Evolutionary conservation across 1,284 basidiomycete species (phyloP).

Genomic region (Ustilago curta): DNA sequence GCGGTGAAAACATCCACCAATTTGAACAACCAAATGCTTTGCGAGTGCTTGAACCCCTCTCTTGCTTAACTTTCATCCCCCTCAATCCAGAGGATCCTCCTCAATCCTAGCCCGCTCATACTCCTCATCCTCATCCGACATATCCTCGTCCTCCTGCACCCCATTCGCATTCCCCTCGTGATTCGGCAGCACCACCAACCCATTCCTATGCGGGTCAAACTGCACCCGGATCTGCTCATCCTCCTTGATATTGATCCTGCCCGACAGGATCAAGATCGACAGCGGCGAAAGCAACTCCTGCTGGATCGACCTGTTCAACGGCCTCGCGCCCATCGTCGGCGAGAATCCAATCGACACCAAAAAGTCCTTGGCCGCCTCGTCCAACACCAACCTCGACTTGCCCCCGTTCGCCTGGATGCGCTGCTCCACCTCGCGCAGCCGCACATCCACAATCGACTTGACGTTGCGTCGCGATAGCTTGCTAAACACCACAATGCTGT

Average conservation of each 20-base stretch:
- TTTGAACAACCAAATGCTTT: neutral
- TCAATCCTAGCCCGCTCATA: slow-evolving; percentile 41
- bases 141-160: slow-evolving; percentile 52
- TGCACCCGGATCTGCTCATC: slow-evolving; percentile 81
- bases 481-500: slow-evolving; percentile 74
- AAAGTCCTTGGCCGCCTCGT: slow-evolving; percentile 83
- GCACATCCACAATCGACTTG: slow-evolving; percentile 72
- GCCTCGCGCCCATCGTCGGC: slow-evolving; percentile 76
- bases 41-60: neutral
- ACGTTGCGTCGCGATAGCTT: slow-evolving; percentile 72
- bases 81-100: slow-evolving; percentile 57
- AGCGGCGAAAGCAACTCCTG: slow-evolving; percentile 92
- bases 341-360: slow-evolving; percentile 74
- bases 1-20: too few species aligned
- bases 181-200: slow-evolving; percentile 84
- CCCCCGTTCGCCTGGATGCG: slow-evolving; percentile 79
- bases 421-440: slow-evolving; percentile 76
- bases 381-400: slow-evolving; percentile 83
- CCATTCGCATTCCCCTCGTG: slow-evolving; percentile 72
- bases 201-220: slow-evolving; percentile 86
- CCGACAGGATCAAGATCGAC: slow-evolving; percentile 86
- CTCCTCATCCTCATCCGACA: slow-evolving; percentile 67
- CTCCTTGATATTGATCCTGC: slow-evolving; percentile 82
- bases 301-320: slow-evolving; percentile 91
- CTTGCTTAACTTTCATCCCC: too few species aligned